Conservation (phyloP, 2,329 filamentous ascomycete species). For the Dothistroma septosporum region DNA sequence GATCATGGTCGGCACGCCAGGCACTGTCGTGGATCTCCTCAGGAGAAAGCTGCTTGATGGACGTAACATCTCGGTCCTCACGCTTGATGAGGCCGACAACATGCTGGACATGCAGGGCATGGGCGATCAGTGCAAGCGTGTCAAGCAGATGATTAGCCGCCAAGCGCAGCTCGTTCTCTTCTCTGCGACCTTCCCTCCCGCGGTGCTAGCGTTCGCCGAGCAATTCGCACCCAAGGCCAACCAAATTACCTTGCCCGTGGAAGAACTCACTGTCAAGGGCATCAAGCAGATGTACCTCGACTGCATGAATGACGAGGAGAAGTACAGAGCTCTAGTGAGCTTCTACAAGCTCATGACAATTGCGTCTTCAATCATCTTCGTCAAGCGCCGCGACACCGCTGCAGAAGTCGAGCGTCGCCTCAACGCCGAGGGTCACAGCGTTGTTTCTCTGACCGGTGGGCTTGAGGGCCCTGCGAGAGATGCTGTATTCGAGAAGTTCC, state of each 20-base stretch:
- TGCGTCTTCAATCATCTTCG: slow-evolving; percentile 96
- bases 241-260: slow-evolving; percentile 78
- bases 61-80: slow-evolving; percentile 70
- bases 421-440: slow-evolving; percentile 82
- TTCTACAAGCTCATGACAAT: slow-evolving; percentile 96
- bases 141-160: slow-evolving; percentile 71
- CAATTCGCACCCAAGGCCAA: slow-evolving; percentile 84
- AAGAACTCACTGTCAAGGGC: slow-evolving; percentile 91
- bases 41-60: slow-evolving; percentile 70
- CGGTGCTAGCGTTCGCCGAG: slow-evolving; percentile 77
- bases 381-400: slow-evolving; percentile 87
- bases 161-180: slow-evolving; percentile 86
- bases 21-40: slow-evolving; percentile 85
- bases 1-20: slow-evolving; percentile 87
- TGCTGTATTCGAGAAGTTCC: slow-evolving; percentile 78
- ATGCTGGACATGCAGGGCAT: slow-evolving; percentile 96
- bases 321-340: slow-evolving; percentile 83
- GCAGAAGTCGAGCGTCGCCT: slow-evolving; percentile 80
- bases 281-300: slow-evolving; percentile 99
- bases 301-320: slow-evolving; percentile 73
- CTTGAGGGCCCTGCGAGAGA: slow-evolving; percentile 83
- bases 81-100: slow-evolving; percentile 96
- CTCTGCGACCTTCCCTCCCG: slow-evolving; percentile 86
- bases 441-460: slow-evolving; percentile 83
- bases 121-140: slow-evolving; percentile 88